Conservation (phyloP, 495 filamentous ascomycete genomes). For the Penicillium herquei region DNA sequence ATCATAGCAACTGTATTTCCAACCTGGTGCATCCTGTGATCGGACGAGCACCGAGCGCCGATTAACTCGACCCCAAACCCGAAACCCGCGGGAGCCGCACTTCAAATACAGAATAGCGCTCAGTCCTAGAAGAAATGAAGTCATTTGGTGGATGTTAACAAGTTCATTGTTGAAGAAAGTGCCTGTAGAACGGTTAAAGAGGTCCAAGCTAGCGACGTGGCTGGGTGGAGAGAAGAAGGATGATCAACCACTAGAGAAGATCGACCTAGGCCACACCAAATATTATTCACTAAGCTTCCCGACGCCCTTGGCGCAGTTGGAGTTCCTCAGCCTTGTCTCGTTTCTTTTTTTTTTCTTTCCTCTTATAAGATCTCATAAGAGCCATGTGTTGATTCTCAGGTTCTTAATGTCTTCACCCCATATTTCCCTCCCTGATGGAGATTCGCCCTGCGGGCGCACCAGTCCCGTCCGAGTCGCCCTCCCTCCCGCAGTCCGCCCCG, state of each 20-base stretch:
- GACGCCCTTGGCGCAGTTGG: neutral
- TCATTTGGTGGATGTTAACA: too few species aligned
- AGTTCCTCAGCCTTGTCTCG: neutral
- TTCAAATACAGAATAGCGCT: too few species aligned
- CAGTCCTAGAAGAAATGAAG: too few species aligned
- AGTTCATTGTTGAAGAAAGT: neutral
- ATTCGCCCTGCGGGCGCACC: conserved; percentile 28
- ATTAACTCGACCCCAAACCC: too few species aligned
- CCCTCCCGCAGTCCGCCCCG: conserved; percentile 18
- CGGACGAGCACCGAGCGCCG: too few species aligned
- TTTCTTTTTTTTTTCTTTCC: neutral
- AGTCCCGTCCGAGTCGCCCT: conserved; percentile 14
- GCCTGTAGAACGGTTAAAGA: neutral
- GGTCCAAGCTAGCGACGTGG: neutral
- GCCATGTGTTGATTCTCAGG: neutral
- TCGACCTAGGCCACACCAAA: conserved; percentile 2
- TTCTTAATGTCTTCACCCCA: conserved; percentile 5
- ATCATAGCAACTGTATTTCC: too few species aligned
- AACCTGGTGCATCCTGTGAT: too few species aligned
- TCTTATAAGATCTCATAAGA: neutral
- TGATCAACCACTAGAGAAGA: conserved; percentile 7
- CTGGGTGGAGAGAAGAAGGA: neutral
- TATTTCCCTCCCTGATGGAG: conserved; percentile 27
- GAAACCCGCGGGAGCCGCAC: too few species aligned
- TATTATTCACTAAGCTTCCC: neutral